Conservation (phyloP, 2,329 filamentous ascomycete species). For the Aspergillus tamarii region DNA sequence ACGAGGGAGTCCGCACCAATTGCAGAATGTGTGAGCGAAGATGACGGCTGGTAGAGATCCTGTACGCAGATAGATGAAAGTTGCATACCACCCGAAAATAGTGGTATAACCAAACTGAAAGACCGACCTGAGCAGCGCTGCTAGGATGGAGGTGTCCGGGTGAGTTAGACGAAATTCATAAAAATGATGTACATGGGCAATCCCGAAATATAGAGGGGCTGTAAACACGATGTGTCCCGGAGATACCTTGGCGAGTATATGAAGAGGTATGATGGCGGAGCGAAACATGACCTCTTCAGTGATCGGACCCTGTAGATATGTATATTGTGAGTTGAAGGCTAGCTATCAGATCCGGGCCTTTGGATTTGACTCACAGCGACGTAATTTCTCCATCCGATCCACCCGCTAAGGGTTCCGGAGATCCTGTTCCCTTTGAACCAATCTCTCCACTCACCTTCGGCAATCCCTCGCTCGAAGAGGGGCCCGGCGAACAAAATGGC, state of each 20-base stretch:
- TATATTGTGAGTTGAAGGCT: slow-evolving; percentile 17
- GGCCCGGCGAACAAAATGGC: slow-evolving; percentile 80
- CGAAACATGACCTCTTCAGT: slow-evolving; percentile 96
- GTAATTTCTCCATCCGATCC: slow-evolving; percentile 84
- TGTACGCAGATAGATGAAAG: slow-evolving; percentile 84
- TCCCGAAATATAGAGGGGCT: slow-evolving; percentile 85
- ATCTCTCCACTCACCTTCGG: slow-evolving; percentile 70
- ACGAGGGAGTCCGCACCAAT: slow-evolving; percentile 84
- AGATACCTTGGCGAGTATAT: slow-evolving; percentile 70
- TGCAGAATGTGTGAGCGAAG: slow-evolving; percentile 84
- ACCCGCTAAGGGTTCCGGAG: slow-evolving; percentile 67
- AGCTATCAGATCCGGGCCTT: slow-evolving; percentile 14
- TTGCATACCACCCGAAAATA: slow-evolving; percentile 89
- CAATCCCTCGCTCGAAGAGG: slow-evolving; percentile 75
- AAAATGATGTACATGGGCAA: slow-evolving; percentile 93
- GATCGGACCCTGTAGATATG: slow-evolving; percentile 67
- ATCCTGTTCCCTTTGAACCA: slow-evolving; percentile 64
- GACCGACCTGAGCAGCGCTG: slow-evolving; percentile 70
- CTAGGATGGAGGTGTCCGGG: slow-evolving; percentile 65
- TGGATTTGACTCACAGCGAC: slow-evolving; percentile 67
- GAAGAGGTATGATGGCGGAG: slow-evolving; percentile 79
- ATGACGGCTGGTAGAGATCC: slow-evolving; percentile 78
- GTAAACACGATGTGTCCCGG: slow-evolving; percentile 69
- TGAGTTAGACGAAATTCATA: slow-evolving; percentile 89
- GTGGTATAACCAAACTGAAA: slow-evolving; percentile 91